These are phyloP conservation scores for Tuber calosporum DNA, from an alignment of 495 filamentous ascomycete genomes.

Conservation along the genomic window DNA sequence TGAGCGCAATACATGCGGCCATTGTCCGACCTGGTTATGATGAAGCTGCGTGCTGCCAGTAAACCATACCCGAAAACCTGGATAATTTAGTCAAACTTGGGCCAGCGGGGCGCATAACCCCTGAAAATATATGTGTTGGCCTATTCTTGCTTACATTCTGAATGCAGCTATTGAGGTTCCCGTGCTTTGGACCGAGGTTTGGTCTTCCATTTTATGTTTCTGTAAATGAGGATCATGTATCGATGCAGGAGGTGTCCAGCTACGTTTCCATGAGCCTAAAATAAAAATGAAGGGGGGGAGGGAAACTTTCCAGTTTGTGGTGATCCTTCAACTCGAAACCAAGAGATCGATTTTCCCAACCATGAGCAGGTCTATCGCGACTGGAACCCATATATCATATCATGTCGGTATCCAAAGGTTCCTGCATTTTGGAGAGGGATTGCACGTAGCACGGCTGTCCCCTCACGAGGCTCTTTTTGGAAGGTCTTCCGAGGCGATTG, in stretches of 20 bases:
- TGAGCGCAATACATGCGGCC: neutral
- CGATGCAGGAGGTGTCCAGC: neutral
- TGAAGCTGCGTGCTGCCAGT: too few species aligned
- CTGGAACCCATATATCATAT: too few species aligned
- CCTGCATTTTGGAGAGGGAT: too few species aligned
- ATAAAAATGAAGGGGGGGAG: neutral
- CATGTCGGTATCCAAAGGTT: too few species aligned
- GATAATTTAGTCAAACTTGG: too few species aligned
- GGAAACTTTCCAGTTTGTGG: neutral
- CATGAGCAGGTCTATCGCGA: too few species aligned
- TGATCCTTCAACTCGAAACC: neutral
- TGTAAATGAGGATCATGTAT: neutral
- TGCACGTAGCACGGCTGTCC: too few species aligned
- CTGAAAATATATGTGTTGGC: neutral
- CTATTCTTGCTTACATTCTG: neutral
- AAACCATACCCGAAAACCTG: too few species aligned
- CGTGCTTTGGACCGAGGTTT: neutral
- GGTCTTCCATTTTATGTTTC: neutral
- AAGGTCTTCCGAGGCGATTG: too few species aligned
- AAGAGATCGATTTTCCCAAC: too few species aligned
- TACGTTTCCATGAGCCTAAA: neutral
- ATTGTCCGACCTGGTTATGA: neutral
- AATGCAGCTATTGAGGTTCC: neutral
- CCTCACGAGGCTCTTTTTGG: too few species aligned
- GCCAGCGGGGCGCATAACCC: too few species aligned